Base-by-base conservation (phyloP, 768 basidiomycete genomes). In the Termitomyces sp. region DNA sequence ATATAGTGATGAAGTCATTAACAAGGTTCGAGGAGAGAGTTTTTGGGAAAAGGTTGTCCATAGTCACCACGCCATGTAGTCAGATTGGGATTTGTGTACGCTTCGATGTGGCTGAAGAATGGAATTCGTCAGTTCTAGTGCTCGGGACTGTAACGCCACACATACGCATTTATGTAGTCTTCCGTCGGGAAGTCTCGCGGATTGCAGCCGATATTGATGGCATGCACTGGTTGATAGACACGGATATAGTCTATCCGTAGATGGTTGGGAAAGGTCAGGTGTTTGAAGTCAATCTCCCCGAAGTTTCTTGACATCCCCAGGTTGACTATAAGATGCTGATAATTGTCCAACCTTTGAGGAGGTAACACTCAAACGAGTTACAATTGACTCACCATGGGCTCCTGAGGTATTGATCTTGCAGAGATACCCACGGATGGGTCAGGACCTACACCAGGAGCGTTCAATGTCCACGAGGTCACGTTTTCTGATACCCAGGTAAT, bases 231-330 rank as follows among this genome's bases (percentile, higher is more conserved):
- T 63, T 91, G 90, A 66, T 91, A 93, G 4, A 92, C 85, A 18
- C 90, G 81, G 57, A 79, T 69, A 56, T 76, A 78, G 59, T 79
- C 78, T 43, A 80, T 67, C 52, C 72, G 67, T 61, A 78, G 63
- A 60, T 71, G 71, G 27, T 69, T 71, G 24, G 93, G 91, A 71
- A 89, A 91, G 14, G 74, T 75, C 32, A 94, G 72, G 54, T 86
- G 74, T 12, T 71, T 66, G 58, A 89, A 81, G 71, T 95, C 86
- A 57, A 93, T 81, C 1, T 71, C 57, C 14, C 86, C 87, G 67
- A 95, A 95, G 70, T 86, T 88, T 58, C 76, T 73, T 9, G 91
- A 93, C 74, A 95, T 83, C 58, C 91, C 93, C 60, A 93, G 73
- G 71, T 93, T 93, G 66, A 82, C 73, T 64, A 95, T 84, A 63